Base-by-base conservation (phyloP, 495 filamentous ascomycete species). In the Bacidia rubella region DNA sequence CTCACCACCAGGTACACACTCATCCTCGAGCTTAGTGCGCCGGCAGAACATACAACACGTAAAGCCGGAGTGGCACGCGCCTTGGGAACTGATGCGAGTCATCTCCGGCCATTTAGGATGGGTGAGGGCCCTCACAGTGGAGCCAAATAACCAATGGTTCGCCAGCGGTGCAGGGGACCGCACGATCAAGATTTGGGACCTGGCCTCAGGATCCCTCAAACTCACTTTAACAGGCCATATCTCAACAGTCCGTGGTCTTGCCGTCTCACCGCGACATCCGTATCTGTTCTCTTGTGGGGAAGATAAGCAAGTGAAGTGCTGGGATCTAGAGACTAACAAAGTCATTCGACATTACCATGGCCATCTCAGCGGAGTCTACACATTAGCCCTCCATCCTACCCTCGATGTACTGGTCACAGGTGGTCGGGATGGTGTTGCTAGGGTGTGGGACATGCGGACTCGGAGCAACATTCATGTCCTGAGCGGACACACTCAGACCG, bases 241-340 rank as follows among this genome's bases (percentile, higher is more conserved):
- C 54, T 94, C 87, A 39, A 93, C 90, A 5, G 93, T 99, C 15
- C 82, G 93, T 43, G 93, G 93, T 5, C 72, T 99, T 46, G 93
- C 90, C 0, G 86, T 99, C 5, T 95, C 88, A 2, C 86, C 89
- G 15, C 74, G 93, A 47, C 93, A 99, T 66, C 93, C 93, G 1
- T 99, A 99, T 64, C 77, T 99, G 29, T 99, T 97, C 67, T 94
- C 87, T 12, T 97, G 93, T 60, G 93, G 86, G 48, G 93, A 99
- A 67, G 93, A 99, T 66, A 99, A 99, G 76, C 96, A 95, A 88
- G 93, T 99, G 32, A 97, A 97, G 68, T 97, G 93, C 71, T 99
- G 93, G 93, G 93, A 99, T 71, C 67, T 99, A 59, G 93, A 99
- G 64, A 92, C 87, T 7, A 99, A 99, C 66, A 95, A 94, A 68